Base-by-base conservation (phyloP, 1,284 basidiomycete genomes). In the Austropuccinia psidii region DNA sequence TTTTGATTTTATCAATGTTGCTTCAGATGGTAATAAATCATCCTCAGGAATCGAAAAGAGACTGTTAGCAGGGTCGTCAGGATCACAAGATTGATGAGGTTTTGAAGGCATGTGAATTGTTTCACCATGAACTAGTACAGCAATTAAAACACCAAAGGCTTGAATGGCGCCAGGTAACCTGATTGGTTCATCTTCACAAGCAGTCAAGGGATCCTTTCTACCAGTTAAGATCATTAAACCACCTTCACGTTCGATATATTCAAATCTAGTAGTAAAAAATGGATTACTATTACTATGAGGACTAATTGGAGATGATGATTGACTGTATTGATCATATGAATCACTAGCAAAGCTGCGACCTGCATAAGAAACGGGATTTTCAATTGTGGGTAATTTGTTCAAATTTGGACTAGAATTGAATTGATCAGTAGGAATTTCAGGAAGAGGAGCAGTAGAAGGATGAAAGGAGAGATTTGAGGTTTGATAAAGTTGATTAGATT, bases 121-220 rank as follows among this genome's bases (percentile, higher is more conserved):
- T 83, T 83, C 9, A 84, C 87, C 2, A 82, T 82, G 1, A 89
- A 86, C 87, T 75, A 90, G 87, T 1, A 93, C 82, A 0, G 87
- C 90, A 61, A 94, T 85, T 19, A 93, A 84, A 0, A 93, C 88
- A 9, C 91, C 91, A 78, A 90, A 95, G 0, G 87, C 87, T 81
- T 95, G 91, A 0, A 93, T 86, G 0, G 91, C 89, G 1, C 91
- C 91, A 2, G 91, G 91, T 0, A 88, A 88, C 11, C 88, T 87
- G 65, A 95, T 93, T 0, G 91, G 91, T 54, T 73, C 70, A 24
- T 73, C 70, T 50, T 73, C 70, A 21, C 70, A 73, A 7, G 21
- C 33, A 21, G 60, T 73, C 27, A 64, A 41, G 33, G 62, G 41
- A 47, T 50, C 70, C n/a, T 43, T 62, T 15, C 70, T 41, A 35